Percentiles rank a stretch among this genome's conserved stretches.
These are phyloP conservation scores for Eustoma russellianum DNA, from an alignment of 257 asterid species.

Conservation along the genomic window DNA sequence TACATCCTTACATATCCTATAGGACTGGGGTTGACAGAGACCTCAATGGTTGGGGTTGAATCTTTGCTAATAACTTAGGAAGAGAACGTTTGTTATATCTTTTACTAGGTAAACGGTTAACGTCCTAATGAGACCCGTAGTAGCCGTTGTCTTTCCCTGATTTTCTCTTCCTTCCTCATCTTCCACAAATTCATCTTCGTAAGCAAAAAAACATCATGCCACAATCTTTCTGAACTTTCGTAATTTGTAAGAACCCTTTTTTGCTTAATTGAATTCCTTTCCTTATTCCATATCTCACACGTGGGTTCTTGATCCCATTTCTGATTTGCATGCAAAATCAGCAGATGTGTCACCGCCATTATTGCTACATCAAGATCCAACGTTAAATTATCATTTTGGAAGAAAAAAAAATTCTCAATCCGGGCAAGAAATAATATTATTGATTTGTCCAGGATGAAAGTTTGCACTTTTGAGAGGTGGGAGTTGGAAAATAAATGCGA, in stretches of 20 bases:
- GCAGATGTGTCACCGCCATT: constrained; percentile 10
- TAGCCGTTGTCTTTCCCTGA: constrained; percentile 18
- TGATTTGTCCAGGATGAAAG: background rate
- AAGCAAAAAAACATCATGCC: constrained; percentile 3
- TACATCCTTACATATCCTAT: too few relatives aligned
- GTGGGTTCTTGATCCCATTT: background rate
- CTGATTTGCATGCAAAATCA: constrained; percentile 9
- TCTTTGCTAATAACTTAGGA: too few relatives aligned
- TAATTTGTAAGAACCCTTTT: constrained; percentile 16
- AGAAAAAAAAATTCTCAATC: too few relatives aligned
- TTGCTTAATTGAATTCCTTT: background rate
- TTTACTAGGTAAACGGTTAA: too few relatives aligned
- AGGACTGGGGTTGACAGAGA: too few relatives aligned
- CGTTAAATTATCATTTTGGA: too few relatives aligned
- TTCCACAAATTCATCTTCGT: background rate
- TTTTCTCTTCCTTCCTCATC: constrained; percentile 15
- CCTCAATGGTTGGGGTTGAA: too few relatives aligned
- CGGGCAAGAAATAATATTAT: background rate
- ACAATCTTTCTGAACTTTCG: background rate
- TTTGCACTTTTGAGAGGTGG: constrained; percentile 13
- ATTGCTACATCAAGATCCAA: background rate
- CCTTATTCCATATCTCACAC: background rate
- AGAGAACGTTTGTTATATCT: too few relatives aligned
- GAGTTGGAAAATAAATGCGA: constrained; percentile 3
- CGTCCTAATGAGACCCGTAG: constrained; percentile 19